phyloP scores from a whole-genome alignment of 1,284 basidiomycete genomes.

The Abortiporus biennis region DNA sequence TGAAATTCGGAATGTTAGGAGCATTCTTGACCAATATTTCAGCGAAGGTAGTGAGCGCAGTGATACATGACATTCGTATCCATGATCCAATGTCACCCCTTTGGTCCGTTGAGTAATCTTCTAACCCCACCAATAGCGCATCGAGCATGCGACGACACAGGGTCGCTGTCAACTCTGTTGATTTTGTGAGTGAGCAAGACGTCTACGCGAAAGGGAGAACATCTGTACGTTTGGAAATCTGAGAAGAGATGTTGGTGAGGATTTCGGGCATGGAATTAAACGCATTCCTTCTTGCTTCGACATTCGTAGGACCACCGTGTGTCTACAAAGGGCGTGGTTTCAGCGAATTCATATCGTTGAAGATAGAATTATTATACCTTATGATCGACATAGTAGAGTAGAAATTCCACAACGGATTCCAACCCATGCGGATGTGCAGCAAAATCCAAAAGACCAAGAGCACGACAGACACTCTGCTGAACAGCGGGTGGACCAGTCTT shows the following conservation, averaged over 20 bases:
- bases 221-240: slow-evolving; percentile 42
- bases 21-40: slow-evolving; percentile 40
- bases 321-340: slow-evolving; percentile 31
- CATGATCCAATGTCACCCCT: slow-evolving; percentile 97
- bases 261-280: slow-evolving; percentile 61
- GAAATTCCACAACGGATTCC: slow-evolving; percentile 44
- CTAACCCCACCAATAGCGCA: slow-evolving; percentile 59
- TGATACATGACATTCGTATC: slow-evolving; percentile 78
- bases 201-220: neutral
- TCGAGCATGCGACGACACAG: slow-evolving; percentile 40
- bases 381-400: slow-evolving; percentile 53
- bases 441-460: slow-evolving; percentile 76
- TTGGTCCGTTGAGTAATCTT: slow-evolving; percentile 91
- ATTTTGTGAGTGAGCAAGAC: slow-evolving; percentile 10
- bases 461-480: slow-evolving; percentile 74
- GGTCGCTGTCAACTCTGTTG: slow-evolving; percentile 41
- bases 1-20: slow-evolving; percentile 34
- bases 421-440: slow-evolving; percentile 46
- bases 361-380: slow-evolving; percentile 35
- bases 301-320: slow-evolving; percentile 35
- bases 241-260: slow-evolving; percentile 38
- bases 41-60: slow-evolving; percentile 48
- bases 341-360: slow-evolving; percentile 9
- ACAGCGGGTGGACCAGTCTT: slow-evolving; percentile 44
- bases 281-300: slow-evolving; percentile 71